These are phyloP conservation scores for Onygena corvina DNA, from an alignment of 2,329 filamentous ascomycete genomes.

Conservation along the genomic window DNA sequence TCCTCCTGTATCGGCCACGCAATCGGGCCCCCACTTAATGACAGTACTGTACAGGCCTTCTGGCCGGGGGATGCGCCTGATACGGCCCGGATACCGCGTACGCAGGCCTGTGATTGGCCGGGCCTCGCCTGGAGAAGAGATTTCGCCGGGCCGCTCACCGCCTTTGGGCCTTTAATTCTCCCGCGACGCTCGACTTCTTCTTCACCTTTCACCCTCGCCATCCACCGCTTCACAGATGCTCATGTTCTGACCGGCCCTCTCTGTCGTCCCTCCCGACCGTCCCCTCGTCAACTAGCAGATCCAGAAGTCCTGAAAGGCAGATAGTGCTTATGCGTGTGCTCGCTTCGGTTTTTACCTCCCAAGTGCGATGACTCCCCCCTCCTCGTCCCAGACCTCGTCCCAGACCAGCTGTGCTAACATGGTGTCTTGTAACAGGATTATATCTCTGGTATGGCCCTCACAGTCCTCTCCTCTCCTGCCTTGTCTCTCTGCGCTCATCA, in stretches of 20 bases:
- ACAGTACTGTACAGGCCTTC: neutral
- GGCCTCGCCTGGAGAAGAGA: neutral
- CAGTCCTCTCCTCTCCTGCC: slow-evolving; percentile 6
- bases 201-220: neutral
- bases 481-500: neutral
- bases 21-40: neutral
- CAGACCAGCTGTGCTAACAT: slow-evolving; percentile 15
- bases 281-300: slow-evolving; percentile 10
- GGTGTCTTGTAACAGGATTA: slow-evolving; percentile 41
- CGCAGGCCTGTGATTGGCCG: neutral
- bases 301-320: slow-evolving; percentile 29
- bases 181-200: neutral
- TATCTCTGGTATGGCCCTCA: slow-evolving; percentile 44
- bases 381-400: neutral
- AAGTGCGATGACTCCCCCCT: slow-evolving; percentile 48
- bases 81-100: neutral
- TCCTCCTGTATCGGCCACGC: no score
- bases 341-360: slow-evolving; percentile 74
- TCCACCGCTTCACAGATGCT: neutral
- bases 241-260: neutral
- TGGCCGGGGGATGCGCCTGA: neutral
- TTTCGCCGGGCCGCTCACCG: slow-evolving; percentile 7
- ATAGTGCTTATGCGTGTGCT: slow-evolving; percentile 73
- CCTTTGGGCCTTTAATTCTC: no score
- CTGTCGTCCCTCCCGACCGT: neutral